Conservation (phyloP, 2,329 filamentous ascomycete genomes). For the Mariannaea elegans region DNA sequence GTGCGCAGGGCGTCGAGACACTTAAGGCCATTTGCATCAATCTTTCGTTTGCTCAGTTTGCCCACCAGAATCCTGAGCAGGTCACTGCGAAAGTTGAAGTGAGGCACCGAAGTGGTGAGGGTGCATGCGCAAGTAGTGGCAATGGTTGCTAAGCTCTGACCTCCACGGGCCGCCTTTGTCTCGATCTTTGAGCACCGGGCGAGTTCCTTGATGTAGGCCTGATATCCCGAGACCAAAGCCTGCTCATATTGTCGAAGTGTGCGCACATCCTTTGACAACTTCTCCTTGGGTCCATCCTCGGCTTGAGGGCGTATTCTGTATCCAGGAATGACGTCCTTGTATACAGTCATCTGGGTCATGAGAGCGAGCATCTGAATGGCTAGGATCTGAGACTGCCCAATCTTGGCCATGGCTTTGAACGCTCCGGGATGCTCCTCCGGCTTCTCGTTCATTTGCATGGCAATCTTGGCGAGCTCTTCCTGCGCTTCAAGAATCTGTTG, state of each 20-base stretch:
- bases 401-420: constrained; percentile 79
- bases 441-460: constrained; percentile 83
- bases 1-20: constrained; percentile 82
- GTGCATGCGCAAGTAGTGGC: constrained; percentile 88
- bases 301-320: constrained; percentile 88
- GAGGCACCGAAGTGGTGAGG: constrained; percentile 82
- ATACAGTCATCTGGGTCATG: constrained; percentile 87
- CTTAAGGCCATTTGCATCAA: constrained; percentile 80
- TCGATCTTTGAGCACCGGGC: constrained; percentile 71
- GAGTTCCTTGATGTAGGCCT: constrained; percentile 82
- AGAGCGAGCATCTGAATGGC: constrained; percentile 87
- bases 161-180: constrained; percentile 48
- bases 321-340: constrained; percentile 95
- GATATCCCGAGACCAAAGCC: constrained; percentile 84
- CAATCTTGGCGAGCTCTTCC: constrained; percentile 89
- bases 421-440: constrained; percentile 88
- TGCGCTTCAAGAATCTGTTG: constrained; percentile 88
- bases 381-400: constrained; percentile 73
- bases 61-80: constrained; percentile 86
- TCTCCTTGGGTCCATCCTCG: constrained; percentile 78
- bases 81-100: constrained; percentile 96
- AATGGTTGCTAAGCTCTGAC: constrained; percentile 70
- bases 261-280: constrained; percentile 91
- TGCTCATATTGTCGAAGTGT: constrained; percentile 87
- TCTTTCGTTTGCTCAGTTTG: constrained; percentile 77